Evolutionary conservation across 192 early-diverging fungal species (phyloP).

Genomic region (Coemansia sp.): DNA sequence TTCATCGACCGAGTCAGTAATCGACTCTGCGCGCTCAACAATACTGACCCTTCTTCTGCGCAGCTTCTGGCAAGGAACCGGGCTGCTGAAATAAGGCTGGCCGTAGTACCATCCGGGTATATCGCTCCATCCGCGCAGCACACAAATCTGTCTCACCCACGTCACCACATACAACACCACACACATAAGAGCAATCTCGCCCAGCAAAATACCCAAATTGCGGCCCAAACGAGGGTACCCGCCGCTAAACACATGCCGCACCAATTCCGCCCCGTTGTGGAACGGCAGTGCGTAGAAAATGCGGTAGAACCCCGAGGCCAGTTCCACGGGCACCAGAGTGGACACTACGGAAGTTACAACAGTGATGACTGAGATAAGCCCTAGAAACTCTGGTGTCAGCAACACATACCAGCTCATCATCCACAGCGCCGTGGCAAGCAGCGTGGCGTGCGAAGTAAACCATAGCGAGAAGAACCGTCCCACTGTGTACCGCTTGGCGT

Average conservation of each 20-base stretch:
- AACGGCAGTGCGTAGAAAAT: constrained; percentile 50
- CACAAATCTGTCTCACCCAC: constrained; percentile 18
- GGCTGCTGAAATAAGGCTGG: constrained; percentile 17
- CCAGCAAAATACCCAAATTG: constrained; percentile 48
- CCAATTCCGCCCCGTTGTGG: constrained; percentile 50
- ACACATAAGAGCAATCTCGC: constrained; percentile 29
- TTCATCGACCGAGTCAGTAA: constrained; percentile 5
- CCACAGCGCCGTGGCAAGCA: constrained; percentile 19
- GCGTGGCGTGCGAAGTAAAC: constrained; percentile 5
- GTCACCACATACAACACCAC: constrained; percentile 27
- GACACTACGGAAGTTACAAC: constrained; percentile 40
- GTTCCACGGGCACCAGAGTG: constrained; percentile 28
- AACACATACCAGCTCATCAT: constrained; percentile 21
- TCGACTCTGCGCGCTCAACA: no score
- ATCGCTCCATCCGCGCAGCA: constrained; percentile 17
- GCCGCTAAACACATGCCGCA: constrained; percentile 40
- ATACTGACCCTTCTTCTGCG: no score
- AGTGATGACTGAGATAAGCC: constrained; percentile 12
- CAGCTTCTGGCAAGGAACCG: constrained; percentile 27
- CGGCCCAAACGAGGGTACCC: constrained; percentile 33
- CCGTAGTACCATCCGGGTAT: constrained; percentile 26
- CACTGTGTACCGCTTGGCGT: constrained; percentile 18
- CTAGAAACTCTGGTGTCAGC: constrained; percentile 28
- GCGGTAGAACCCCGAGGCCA: constrained; percentile 45
- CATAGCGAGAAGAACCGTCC: constrained; percentile 35